A percentile compares a stretch with the other conserved stretches of the same genome.
phyloP scores from a whole-genome alignment of 441 rosid species.

The Croton setiger region DNA sequence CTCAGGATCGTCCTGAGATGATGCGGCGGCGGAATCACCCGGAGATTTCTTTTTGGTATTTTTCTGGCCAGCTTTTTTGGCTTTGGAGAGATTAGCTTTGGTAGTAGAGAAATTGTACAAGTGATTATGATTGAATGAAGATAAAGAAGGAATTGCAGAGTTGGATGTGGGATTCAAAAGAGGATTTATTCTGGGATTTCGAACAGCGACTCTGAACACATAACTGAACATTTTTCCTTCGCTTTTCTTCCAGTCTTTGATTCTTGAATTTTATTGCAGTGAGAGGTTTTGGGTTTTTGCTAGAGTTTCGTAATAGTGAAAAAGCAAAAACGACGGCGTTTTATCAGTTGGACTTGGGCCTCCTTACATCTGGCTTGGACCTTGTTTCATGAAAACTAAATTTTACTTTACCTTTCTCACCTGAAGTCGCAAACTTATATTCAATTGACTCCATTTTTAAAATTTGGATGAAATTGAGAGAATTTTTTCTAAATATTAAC shows the following conservation, averaged over 20 bases:
- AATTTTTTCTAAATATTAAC: too few relatives aligned
- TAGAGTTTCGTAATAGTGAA: neutral
- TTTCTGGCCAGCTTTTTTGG: slow-evolving; percentile 11
- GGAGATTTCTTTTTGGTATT: slow-evolving; percentile 31
- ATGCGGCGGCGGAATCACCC: slow-evolving; percentile 6
- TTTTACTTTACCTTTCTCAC: too few relatives aligned
- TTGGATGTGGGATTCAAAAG: neutral
- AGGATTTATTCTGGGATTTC: neutral
- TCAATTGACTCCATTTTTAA: too few relatives aligned
- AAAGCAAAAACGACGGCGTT: neutral
- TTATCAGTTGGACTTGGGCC: neutral
- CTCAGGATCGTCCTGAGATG: slow-evolving; percentile 6
- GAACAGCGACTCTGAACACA: neutral
- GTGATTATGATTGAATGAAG: neutral
- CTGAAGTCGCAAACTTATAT: too few relatives aligned
- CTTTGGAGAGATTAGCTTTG: slow-evolving; percentile 26
- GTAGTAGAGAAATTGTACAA: neutral
- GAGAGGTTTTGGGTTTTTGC: neutral
- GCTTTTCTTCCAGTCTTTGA: neutral
- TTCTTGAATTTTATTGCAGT: too few relatives aligned
- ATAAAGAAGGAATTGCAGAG: neutral
- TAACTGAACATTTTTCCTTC: neutral
- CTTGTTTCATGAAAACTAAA: too few relatives aligned
- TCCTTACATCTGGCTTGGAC: too few relatives aligned
- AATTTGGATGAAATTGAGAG: too few relatives aligned